A percentile compares a stretch with the other conserved stretches of the same genome.
These are phyloP conservation scores for Aspergillus oerlinghausenensis DNA, from an alignment of 2,329 filamentous ascomycete genomes.

Conservation along the genomic window DNA sequence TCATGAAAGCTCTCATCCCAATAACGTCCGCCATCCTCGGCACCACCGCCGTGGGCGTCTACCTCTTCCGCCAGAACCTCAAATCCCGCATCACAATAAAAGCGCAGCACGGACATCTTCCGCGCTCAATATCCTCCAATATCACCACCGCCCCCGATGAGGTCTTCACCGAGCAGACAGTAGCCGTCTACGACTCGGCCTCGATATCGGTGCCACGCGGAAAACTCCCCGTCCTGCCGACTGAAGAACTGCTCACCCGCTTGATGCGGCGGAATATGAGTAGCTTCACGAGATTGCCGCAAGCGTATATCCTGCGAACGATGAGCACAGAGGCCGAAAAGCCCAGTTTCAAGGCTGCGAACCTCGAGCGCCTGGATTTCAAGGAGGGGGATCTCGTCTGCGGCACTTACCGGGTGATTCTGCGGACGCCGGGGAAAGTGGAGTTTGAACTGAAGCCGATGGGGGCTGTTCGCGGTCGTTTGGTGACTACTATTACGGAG, in stretches of 20 bases:
- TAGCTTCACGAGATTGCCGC: constrained; percentile 28
- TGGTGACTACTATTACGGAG: constrained; percentile 23
- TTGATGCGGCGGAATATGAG: constrained; percentile 33
- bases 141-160: constrained; percentile 22
- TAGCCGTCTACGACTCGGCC: constrained; percentile 21
- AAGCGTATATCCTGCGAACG: constrained; percentile 25
- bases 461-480: constrained; percentile 15
- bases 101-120: constrained; percentile 15
- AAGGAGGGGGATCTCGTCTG: constrained; percentile 28
- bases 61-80: constrained; percentile 20
- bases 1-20: not conserved
- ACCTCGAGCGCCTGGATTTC: constrained; percentile 27
- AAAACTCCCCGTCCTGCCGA: constrained; percentile 12
- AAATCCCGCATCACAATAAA: constrained; percentile 19
- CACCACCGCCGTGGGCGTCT: constrained; percentile 27
- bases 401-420: constrained; percentile 26
- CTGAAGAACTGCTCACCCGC: constrained; percentile 20
- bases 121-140: constrained; percentile 6
- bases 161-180: constrained; percentile 16
- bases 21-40: constrained; percentile 30
- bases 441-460: constrained; percentile 28
- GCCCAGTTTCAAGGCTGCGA: constrained; percentile 20
- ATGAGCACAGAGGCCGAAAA: constrained; percentile 12
- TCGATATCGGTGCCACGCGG: constrained; percentile 16
- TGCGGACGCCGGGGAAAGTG: constrained; percentile 22